These are phyloP conservation scores for Achaetomium macrosporum DNA, from an alignment of 2,329 filamentous ascomycete species.

Conservation along the genomic window DNA sequence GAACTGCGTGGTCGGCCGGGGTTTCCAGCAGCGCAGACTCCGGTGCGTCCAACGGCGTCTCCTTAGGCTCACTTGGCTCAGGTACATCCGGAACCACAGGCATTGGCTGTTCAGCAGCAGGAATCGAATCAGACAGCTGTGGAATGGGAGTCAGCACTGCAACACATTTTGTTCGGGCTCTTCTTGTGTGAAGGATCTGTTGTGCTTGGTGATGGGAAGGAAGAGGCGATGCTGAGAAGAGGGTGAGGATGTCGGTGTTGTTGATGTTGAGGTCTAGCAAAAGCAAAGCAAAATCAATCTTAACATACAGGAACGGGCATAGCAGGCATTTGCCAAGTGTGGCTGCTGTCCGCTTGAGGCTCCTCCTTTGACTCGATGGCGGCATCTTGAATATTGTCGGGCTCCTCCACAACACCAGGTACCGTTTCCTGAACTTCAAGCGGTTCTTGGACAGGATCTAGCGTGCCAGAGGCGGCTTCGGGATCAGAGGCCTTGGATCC, in stretches of 20 bases:
- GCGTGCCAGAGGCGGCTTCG: constrained; percentile 13
- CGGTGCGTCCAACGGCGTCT: not conserved
- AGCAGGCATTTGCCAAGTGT: not conserved
- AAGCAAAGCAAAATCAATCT: too few relatives aligned
- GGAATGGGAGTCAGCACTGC: not conserved
- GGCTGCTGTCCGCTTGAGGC: not conserved
- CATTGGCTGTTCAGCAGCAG: not conserved
- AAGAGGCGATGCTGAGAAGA: too few relatives aligned
- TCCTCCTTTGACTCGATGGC: constrained; percentile 3
- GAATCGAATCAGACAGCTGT: not conserved
- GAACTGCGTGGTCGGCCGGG: constrained; percentile 20
- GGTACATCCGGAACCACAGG: not conserved
- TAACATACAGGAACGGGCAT: not conserved
- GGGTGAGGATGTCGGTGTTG: too few relatives aligned
- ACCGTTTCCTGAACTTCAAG: not conserved
- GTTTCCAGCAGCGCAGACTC: constrained; percentile 5
- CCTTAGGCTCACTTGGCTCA: not conserved
- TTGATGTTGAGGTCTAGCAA: too few relatives aligned
- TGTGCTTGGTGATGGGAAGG: too few relatives aligned
- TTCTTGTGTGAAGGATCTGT: too few relatives aligned
- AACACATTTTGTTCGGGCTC: not conserved
- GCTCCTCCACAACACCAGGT: not conserved
- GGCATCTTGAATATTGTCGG: not conserved
- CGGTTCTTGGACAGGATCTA: constrained; percentile 7
- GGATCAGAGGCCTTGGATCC: constrained; percentile 13